Base-by-base conservation (phyloP, 805 yeast genomes). In the Peterozyma xylosa region DNA sequence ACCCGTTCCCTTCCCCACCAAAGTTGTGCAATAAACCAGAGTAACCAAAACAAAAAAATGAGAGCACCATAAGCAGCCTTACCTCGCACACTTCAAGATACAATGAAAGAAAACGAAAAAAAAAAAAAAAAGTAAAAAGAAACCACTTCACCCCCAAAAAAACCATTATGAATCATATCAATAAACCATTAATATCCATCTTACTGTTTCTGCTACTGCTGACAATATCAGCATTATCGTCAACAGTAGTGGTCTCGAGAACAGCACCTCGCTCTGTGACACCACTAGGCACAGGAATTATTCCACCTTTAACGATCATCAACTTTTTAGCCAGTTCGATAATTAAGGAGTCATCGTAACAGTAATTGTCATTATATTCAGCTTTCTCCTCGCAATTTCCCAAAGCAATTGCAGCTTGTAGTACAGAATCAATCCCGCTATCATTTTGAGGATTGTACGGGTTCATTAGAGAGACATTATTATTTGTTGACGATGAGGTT, bases 181-280 rank as follows among this genome's bases (percentile, higher is more conserved):
- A 43, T 14, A 43, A 39, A 6, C 46, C 46, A 32, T 30, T 43
- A 17, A 43, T 43, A 33, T 43, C 39, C 46, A 44, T 44, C 41
- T 43, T 43, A 33, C 36, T 30, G 18, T 30, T 39, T 13, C 27
- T 15, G 27, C 27, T 21, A 4, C 27, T 21, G 27, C 27, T 7
- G 7, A 7, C 7, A 21, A 21, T 4, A 21, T 21, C 27, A 21
- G 27, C 7, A 7, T 4, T 21, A 5, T 33, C 18, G 6, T 9
- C 35, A 32, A 14, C 6, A 30, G 11, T 17, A 17, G 5, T 9
- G 39, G 30, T 5, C 13, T 13, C 30, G 30, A 30, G 15, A 5
- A 18, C 30, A 15, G 30, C 14, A 16, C 7, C 11, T 30, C 15
- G 9, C 11, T 18, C 30, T 5, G 10, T 15, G 17, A 13, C 30